Percentiles rank a stretch among this genome's conserved stretches.
Evolutionary conservation across 2,329 filamentous ascomycete species (phyloP).

Genomic region (Arthroderma sp.): DNA sequence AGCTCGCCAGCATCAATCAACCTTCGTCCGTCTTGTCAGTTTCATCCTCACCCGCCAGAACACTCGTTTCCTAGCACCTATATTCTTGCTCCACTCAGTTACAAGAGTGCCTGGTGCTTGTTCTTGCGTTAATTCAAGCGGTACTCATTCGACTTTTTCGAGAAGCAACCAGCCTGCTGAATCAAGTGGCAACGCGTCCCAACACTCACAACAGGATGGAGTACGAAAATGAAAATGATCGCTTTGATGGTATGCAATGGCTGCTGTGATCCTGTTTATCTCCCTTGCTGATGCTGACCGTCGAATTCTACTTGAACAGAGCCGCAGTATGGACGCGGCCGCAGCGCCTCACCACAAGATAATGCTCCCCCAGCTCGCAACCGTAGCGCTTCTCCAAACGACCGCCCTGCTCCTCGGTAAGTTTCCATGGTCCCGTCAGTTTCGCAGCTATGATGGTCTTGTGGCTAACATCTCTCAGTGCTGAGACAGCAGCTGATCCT

Average conservation of each 20-base stretch:
- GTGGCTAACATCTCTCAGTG: slow-evolving; percentile 2
- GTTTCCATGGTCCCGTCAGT: slow-evolving; percentile 5
- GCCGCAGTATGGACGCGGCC: slow-evolving; percentile 51
- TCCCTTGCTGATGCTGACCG: slow-evolving; percentile 3
- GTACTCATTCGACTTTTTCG: no score
- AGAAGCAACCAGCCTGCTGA: no score
- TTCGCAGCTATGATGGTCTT: not conserved
- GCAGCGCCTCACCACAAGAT: slow-evolving; percentile 52
- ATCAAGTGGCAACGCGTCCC: no score
- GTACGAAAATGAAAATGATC: slow-evolving; percentile 52
- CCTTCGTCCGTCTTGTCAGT: no score
- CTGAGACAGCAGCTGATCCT: slow-evolving; percentile 12
- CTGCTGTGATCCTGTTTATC: slow-evolving; percentile 6
- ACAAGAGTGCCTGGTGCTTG: no score
- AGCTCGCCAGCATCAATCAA: no score
- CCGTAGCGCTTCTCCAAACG: slow-evolving; percentile 52
- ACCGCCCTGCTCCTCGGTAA: slow-evolving; percentile 41
- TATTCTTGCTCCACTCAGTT: no score
- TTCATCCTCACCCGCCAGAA: no score
- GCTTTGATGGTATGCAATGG: slow-evolving; percentile 48
- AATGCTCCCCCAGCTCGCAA: slow-evolving; percentile 41
- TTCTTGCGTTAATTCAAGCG: no score
- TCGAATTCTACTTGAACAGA: slow-evolving; percentile 34
- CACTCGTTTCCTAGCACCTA: no score
- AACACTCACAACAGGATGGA: slow-evolving; percentile 32